Evolutionary conservation across 345 rosid genomes (phyloP).

Genomic region (Acer saccharum): DNA sequence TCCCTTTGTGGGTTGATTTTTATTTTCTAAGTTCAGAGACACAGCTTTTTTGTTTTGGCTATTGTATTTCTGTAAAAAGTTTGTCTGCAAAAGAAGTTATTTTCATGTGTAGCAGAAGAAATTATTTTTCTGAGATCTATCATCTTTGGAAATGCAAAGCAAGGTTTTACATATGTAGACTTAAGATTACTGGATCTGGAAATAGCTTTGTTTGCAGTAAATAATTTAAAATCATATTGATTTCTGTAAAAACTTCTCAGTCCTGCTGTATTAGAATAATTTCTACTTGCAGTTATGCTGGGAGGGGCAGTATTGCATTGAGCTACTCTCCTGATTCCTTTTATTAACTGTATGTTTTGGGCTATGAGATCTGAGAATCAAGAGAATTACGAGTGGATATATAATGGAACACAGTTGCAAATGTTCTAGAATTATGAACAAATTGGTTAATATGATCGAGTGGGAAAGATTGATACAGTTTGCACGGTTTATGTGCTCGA

Average conservation of each 20-base stretch:
- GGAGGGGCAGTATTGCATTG: background rate
- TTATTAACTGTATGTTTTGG: too few species aligned
- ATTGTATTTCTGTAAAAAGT: background rate
- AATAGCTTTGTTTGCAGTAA: too few species aligned
- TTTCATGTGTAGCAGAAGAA: background rate
- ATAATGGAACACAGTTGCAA: too few species aligned
- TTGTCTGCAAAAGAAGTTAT: background rate
- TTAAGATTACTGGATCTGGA: background rate
- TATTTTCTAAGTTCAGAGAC: background rate
- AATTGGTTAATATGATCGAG: too few species aligned
- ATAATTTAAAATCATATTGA: background rate
- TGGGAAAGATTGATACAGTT: too few species aligned
- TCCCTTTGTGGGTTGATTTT: background rate
- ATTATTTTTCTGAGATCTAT: slow-evolving; percentile 1
- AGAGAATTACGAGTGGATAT: background rate
- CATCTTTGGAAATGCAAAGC: background rate
- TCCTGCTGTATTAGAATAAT: background rate
- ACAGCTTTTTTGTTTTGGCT: background rate
- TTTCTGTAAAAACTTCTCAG: background rate
- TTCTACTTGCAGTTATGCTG: background rate
- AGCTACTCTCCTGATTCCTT: too few species aligned
- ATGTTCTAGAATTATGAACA: too few species aligned
- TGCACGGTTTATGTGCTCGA: too few species aligned
- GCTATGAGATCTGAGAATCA: background rate
- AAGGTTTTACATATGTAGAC: background rate